Evolutionary conservation across 148 eudicot genomes (phyloP).

Genomic region (Talinum fruticosum): DNA sequence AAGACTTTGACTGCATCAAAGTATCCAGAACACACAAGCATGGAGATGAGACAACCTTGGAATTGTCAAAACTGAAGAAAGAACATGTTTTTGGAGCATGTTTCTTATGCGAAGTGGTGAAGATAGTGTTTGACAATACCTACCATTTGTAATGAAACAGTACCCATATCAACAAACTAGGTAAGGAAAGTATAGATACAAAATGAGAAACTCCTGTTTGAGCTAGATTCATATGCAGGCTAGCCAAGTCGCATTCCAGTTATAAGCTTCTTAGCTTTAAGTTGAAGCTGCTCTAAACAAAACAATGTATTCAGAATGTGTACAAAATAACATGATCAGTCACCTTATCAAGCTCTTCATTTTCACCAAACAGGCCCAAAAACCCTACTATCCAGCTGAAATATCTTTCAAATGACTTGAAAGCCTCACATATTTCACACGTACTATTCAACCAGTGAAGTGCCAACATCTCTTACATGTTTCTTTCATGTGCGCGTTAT

Average conservation of each 20-base stretch:
- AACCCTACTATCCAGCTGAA: not conserved
- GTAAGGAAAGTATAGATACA: too few relatives aligned
- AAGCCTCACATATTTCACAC: not conserved
- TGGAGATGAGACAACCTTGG: slow-evolving; percentile 3
- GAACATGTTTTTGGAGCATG: not conserved
- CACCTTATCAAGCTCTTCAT: too few relatives aligned
- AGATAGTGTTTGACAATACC: not conserved
- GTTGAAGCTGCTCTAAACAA: too few relatives aligned
- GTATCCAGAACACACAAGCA: slow-evolving; percentile 21
- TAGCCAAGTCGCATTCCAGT: too few relatives aligned
- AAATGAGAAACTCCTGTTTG: too few relatives aligned
- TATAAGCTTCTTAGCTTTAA: too few relatives aligned
- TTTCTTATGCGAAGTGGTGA: not conserved
- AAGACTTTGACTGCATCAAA: slow-evolving; percentile 51
- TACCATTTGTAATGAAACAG: too few relatives aligned
- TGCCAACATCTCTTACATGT: too few relatives aligned
- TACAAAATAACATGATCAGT: too few relatives aligned
- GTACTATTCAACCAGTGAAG: not conserved
- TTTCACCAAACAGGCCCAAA: not conserved
- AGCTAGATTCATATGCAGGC: too few relatives aligned
- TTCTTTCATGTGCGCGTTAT: not conserved
- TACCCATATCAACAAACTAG: too few relatives aligned
- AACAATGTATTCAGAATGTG: too few relatives aligned
- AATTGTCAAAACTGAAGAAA: not conserved
- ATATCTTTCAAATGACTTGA: not conserved